phyloP scores from a whole-genome alignment of 2,329 filamentous ascomycete species.

The Chrysoporthe cubensis region DNA sequence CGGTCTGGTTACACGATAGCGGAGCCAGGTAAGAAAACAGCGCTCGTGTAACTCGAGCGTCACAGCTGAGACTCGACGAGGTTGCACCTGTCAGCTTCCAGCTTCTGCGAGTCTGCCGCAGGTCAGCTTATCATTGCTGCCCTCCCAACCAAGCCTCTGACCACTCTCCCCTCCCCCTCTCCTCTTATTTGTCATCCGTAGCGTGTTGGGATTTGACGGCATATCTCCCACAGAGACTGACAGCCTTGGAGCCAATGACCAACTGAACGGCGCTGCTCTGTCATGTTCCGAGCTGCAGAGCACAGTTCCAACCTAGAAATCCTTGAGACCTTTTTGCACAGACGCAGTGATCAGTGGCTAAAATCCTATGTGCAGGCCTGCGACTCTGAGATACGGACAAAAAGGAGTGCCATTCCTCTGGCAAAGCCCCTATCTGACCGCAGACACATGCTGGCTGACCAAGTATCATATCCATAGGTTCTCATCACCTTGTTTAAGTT shows the following conservation, averaged over 20 bases:
- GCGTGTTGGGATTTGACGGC: not conserved
- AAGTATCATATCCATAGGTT: not conserved
- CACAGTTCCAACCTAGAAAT: not conserved
- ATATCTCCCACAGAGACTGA: not conserved
- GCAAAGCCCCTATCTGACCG: conserved; percentile 23
- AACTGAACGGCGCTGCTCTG: not conserved
- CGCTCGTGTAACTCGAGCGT: conserved; percentile 11
- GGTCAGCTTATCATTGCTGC: conserved; percentile 13
- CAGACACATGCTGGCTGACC: conserved; percentile 18
- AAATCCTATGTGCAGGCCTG: conserved; percentile 14
- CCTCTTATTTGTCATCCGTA: not conserved
- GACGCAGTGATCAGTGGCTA: conserved; percentile 2
- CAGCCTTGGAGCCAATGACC: not conserved
- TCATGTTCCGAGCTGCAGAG: not conserved
- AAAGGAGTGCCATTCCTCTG: not conserved
- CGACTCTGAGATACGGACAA: conserved; percentile 7
- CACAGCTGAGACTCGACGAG: conserved; percentile 10
- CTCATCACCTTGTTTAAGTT: conserved; percentile 21
- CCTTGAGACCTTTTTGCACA: not conserved
- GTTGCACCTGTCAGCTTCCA: conserved; percentile 12
- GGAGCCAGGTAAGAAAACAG: not conserved
- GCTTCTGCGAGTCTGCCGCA: not conserved
- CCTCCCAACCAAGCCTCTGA: not conserved
- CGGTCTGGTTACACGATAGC: conserved; percentile 17
- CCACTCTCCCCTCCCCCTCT: not conserved